Conservation (phyloP, 805 yeast genomes). For the Saccharomycopsis olivae region DNA sequence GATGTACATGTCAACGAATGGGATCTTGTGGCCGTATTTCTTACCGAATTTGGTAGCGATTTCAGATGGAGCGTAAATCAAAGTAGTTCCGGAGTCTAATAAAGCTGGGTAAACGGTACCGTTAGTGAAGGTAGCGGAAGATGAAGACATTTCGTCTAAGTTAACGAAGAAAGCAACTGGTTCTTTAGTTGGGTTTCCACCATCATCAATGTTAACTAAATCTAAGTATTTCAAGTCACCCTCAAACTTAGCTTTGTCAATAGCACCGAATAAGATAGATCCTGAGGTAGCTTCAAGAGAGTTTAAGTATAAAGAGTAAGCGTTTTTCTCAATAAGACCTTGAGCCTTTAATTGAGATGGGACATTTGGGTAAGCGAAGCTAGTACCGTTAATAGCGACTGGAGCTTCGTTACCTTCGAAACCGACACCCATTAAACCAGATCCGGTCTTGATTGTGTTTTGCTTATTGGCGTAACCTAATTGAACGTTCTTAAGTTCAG, state of each 20-base stretch:
- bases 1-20: slow-evolving; percentile 33
- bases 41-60: slow-evolving; percentile 22
- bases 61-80: slow-evolving; percentile 33
- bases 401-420: slow-evolving; percentile 61
- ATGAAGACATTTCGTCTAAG: slow-evolving; percentile 20
- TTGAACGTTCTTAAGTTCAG: slow-evolving; percentile 9
- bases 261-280: slow-evolving; percentile 60
- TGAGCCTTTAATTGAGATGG: slow-evolving; percentile 50
- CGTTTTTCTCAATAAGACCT: slow-evolving; percentile 44
- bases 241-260: slow-evolving; percentile 50
- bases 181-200: slow-evolving; percentile 28
- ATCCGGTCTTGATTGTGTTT: slow-evolving; percentile 17
- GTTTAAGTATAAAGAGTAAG: slow-evolving; percentile 56
- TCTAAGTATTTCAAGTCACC: slow-evolving; percentile 45
- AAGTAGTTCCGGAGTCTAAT: slow-evolving; percentile 52
- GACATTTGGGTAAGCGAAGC: slow-evolving; percentile 48
- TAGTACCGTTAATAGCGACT: slow-evolving; percentile 21
- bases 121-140: slow-evolving; percentile 15
- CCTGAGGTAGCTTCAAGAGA: slow-evolving; percentile 34
- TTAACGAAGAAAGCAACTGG: slow-evolving; percentile 36
- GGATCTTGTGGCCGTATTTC: slow-evolving; percentile 25
- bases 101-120: slow-evolving; percentile 27
- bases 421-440: slow-evolving; percentile 70
- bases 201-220: slow-evolving; percentile 32
- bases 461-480: slow-evolving; percentile 17